Base-by-base conservation (phyloP, 2,329 filamentous ascomycete species). In the Nigrospora osmanthi region DNA sequence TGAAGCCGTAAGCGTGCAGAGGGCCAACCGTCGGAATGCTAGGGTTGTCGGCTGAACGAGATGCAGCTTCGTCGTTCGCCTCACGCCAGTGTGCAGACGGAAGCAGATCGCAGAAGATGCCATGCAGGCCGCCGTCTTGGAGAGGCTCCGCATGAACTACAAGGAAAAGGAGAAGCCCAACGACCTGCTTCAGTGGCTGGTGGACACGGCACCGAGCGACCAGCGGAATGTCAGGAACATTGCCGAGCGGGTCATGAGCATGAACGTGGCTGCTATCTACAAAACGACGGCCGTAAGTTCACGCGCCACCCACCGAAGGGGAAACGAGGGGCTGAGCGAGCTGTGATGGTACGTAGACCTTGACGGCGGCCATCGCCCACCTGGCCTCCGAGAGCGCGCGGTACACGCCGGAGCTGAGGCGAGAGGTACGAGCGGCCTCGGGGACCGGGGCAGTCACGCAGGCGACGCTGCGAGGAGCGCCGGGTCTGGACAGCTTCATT, bases 231-330 rank as follows among this genome's bases (percentile, higher is more conserved):
- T 45, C 13, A 30, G 14, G 12, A 35, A 36, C 12, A 40, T 30
- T 11, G 43, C 40, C 17, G 43, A 45, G 23, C 36, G 43, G 9
- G 14, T 45, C 16, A 40, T 45, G 43, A 23, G 37, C 11, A 35
- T 45, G 31, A 45, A 45, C 19, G 32, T 45, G 13, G 37, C 37
- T 13, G 43, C 43, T 35, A 45, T 40, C 16, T 23, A 40, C 17
- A 35, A 15, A 6, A 45, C 43, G 17, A 45, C 17, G 15, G 30
- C 30, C 9, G 43, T 45, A 40, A 30, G 32, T 11, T 11, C 9
- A 12, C 14, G 9, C 9, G 13, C 6, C 14, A 3, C 12, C 35
- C n/a, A 11, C 38, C 12, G 14, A 28, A 9, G 10, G 34, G n/a
- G 14, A n/a, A n/a, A 17, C 9, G 9, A 31, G 10, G 11, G 30